phyloP scores from a whole-genome alignment of 345 rosid species.

The Balakata baccata region DNA sequence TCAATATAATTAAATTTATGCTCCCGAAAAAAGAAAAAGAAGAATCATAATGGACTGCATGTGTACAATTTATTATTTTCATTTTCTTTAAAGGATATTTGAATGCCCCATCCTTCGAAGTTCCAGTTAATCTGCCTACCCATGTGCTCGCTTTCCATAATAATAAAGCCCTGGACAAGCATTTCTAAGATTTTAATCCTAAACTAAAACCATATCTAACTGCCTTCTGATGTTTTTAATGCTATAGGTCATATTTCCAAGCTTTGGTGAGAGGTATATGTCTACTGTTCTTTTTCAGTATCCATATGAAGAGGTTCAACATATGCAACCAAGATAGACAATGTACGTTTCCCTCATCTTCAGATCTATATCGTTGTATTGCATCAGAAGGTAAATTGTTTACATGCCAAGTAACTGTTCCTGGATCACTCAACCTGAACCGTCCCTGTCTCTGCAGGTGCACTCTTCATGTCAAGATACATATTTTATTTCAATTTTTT shows the following conservation, averaged over 20 bases:
- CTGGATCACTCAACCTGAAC: not conserved
- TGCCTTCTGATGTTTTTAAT: conserved; percentile 8
- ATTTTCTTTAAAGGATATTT: not conserved
- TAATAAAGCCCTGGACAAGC: not conserved
- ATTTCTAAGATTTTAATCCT: not conserved
- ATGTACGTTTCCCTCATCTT: not conserved
- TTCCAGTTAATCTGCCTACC: not conserved
- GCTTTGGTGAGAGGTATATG: conserved; percentile 84
- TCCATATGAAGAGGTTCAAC: conserved; percentile 57
- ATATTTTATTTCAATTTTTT: not conserved
- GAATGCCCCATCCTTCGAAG: not conserved
- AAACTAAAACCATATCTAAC: conserved; percentile 9
- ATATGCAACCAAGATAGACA: conserved; percentile 41
- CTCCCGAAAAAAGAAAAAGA: not conserved
- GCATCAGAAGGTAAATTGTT: conserved; percentile 4
- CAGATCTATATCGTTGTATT: not conserved
- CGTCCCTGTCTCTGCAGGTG: not conserved
- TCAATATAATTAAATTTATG: not conserved
- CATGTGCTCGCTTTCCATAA: not conserved
- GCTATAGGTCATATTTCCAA: conserved; percentile 72
- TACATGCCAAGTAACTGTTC: not conserved
- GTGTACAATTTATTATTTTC: not conserved
- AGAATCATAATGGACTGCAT: not conserved
- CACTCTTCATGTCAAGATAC: not conserved
- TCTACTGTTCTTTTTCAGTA: conserved; percentile 67